These are phyloP conservation scores for Lathyrus oleraceus DNA, from an alignment of 306 rosid species.

Conservation along the genomic window DNA sequence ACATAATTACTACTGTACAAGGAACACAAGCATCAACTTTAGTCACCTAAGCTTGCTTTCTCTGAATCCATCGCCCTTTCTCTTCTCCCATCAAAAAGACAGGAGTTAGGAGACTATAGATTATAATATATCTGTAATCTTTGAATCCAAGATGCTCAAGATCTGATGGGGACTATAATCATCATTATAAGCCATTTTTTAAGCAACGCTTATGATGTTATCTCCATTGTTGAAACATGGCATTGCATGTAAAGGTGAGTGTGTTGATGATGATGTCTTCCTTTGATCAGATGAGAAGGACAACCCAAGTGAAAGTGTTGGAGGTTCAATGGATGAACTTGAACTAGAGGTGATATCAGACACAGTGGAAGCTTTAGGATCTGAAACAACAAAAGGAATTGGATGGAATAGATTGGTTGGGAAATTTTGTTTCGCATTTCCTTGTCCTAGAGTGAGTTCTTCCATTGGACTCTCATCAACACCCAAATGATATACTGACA, in stretches of 20 bases:
- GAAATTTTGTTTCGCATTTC: slow-evolving; percentile 41
- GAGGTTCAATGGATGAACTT: slow-evolving; percentile 51
- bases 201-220: slow-evolving; percentile 73
- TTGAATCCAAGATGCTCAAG: slow-evolving; percentile 42
- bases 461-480: slow-evolving; percentile 51
- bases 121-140: slow-evolving; percentile 23
- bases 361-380: slow-evolving; percentile 37
- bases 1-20: slow-evolving; percentile 71
- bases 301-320: slow-evolving; percentile 71
- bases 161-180: slow-evolving; percentile 41
- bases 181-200: slow-evolving; percentile 32
- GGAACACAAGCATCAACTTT: slow-evolving; percentile 53
- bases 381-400: slow-evolving; percentile 35
- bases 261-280: slow-evolving; percentile 63
- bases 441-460: slow-evolving; percentile 56
- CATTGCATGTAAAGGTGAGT: slow-evolving; percentile 56
- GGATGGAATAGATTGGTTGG: slow-evolving; percentile 45
- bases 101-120: slow-evolving; percentile 30
- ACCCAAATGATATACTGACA: slow-evolving; percentile 49
- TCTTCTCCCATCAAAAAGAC: slow-evolving; percentile 37
- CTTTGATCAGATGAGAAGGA: slow-evolving; percentile 68
- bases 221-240: slow-evolving; percentile 74
- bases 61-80: slow-evolving; percentile 43
- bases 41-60: slow-evolving; percentile 42
- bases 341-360: slow-evolving; percentile 46